These are phyloP conservation scores for Coniferiporia weirii DNA, from an alignment of 1,284 basidiomycete genomes.

Conservation along the genomic window DNA sequence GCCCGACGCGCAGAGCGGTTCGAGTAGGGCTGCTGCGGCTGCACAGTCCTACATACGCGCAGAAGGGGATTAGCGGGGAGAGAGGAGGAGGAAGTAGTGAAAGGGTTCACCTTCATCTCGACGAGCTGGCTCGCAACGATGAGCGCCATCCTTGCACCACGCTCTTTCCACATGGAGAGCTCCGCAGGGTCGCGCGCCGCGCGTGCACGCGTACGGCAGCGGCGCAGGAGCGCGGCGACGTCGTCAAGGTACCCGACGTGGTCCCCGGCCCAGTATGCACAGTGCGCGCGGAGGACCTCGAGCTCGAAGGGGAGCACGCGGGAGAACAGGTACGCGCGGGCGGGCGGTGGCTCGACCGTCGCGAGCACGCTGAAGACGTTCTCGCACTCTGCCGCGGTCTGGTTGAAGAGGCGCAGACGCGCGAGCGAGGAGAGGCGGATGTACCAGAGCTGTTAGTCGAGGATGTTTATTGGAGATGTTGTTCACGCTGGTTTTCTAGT, in stretches of 20 bases:
- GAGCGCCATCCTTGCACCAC: slow-evolving; percentile 60
- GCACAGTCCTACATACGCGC: slow-evolving; percentile 49
- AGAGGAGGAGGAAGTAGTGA: slow-evolving; percentile 11
- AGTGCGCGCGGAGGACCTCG: slow-evolving; percentile 67
- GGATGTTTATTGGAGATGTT: neutral
- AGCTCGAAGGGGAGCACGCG: slow-evolving; percentile 73
- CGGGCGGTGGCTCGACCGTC: slow-evolving; percentile 45
- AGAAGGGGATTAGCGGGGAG: neutral
- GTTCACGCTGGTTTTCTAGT: neutral
- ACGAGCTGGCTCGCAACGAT: slow-evolving; percentile 71
- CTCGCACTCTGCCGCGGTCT: slow-evolving; percentile 71
- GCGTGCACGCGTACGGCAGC: slow-evolving; percentile 62
- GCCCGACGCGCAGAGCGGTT: slow-evolving; percentile 49
- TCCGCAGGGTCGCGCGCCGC: slow-evolving; percentile 36
- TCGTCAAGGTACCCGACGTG: slow-evolving; percentile 71
- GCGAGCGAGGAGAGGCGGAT: slow-evolving; percentile 72
- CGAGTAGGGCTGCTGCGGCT: slow-evolving; percentile 58
- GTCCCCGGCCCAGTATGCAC: slow-evolving; percentile 70
- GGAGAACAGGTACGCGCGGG: slow-evolving; percentile 50
- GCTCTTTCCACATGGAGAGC: slow-evolving; percentile 74
- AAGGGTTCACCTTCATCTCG: slow-evolving; percentile 57
- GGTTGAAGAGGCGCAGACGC: slow-evolving; percentile 75
- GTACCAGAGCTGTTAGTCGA: slow-evolving; percentile 66
- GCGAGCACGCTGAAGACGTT: slow-evolving; percentile 73
- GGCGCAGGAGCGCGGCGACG: slow-evolving; percentile 71